Base-by-base conservation (phyloP, 2,329 filamentous ascomycete species). In the Penicillium glabrum region DNA sequence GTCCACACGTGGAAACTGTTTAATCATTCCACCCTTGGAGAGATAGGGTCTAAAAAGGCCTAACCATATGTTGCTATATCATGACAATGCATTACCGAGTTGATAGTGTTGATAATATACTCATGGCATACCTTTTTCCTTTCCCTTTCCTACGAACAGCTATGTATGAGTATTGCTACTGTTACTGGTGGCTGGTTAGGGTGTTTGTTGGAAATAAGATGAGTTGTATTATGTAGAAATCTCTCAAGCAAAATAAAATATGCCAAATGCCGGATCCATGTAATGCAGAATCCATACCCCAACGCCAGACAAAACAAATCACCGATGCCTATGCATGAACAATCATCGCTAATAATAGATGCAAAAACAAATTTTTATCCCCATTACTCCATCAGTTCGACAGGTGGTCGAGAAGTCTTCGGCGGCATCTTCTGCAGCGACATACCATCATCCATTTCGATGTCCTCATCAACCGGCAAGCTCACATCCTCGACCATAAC, bases 401-500 rank as follows among this genome's bases (percentile, higher is more conserved):
- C 77, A 1, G 83, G 83, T 23, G 83, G 83, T 41, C 82, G 72
- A 33, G 80, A 64, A n/a, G 83, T 85, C 71, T 83, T 82, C 14
- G 75, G 71, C 51, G 81, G 73, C 57, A 77, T 76, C 69, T 76
- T 79, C 62, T 69, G 74, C 9, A 75, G 69, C 11, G 71, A 66
- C 51, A 71, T 39, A 4, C 57, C 55, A 2, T 31, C 46, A 50
- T 61, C 59, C 51, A 72, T 65, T 6, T 75, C 75, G 41, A 75
- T 58, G 29, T 83, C 82, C 37, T 76, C 79, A 56, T 80, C 64
- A n/a, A 74, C 77, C 2, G 69, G 75, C 31, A 72, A 45, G 2
- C 77, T 84, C 13, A 82, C 85, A 70, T 88, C 85, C 69, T 86
- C 84, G 2, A 88, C 84, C 66, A 84, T 82, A 37, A 88, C 86